These are phyloP conservation scores for Murraya paniculata DNA, from an alignment of 345 rosid genomes.

Conservation along the genomic window DNA sequence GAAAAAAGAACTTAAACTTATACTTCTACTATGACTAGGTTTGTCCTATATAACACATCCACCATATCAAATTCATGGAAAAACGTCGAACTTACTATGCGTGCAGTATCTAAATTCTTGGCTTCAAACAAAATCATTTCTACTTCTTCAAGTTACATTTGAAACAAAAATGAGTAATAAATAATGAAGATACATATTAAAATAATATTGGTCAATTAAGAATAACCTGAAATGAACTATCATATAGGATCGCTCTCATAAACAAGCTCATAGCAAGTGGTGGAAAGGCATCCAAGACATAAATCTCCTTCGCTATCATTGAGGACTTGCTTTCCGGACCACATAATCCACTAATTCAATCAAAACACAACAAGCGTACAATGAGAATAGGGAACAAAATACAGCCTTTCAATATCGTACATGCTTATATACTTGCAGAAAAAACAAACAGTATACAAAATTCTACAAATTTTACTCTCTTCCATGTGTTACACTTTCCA, in stretches of 20 bases:
- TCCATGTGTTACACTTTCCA: neutral
- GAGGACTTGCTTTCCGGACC: slow-evolving; percentile 73
- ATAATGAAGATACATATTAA: slow-evolving; percentile 16
- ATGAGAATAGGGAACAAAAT: neutral
- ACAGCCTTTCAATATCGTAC: neutral
- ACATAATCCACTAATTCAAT: slow-evolving; percentile 68
- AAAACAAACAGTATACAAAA: neutral
- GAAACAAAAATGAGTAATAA: neutral
- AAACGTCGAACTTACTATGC: no score
- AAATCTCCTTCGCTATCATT: slow-evolving; percentile 58
- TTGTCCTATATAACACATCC: no score
- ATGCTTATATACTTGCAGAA: neutral
- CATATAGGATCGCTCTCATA: no score
- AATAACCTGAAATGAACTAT: no score
- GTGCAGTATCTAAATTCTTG: no score
- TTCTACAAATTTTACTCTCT: neutral
- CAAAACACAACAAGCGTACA: slow-evolving; percentile 15
- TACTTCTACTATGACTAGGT: no score
- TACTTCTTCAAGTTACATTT: no score
- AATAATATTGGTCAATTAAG: no score
- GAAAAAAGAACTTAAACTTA: no score
- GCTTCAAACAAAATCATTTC: no score
- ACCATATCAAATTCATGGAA: no score
- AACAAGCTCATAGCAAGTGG: no score
- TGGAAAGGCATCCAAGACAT: slow-evolving; percentile 77